Evolutionary conservation across 768 basidiomycete species (phyloP), one percentile per base, ranked within the genome.

Genomic region (Pleurotus pulmonarius): DNA sequence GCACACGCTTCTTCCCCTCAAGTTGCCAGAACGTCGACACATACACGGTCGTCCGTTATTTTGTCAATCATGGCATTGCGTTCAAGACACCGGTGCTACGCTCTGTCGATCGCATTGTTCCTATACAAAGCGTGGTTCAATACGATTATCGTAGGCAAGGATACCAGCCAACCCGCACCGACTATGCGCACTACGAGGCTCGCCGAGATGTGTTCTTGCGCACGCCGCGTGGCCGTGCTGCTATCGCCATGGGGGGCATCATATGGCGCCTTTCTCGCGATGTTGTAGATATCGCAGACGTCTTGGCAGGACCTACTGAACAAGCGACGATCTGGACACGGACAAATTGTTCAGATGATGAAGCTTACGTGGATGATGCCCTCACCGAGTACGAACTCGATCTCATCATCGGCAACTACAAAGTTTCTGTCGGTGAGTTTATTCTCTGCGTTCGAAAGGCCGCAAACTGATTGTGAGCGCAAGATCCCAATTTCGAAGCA

Each of bases 231-330:
- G 67, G 69, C 12, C 62, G 67, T 34, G 67, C 63, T 15, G 65
- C 68, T 6, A 26, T 67, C 29, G 38, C 67, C 43, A 46, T 56
- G 6, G 68, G 68, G 20, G 67, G 68, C n/a, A 55, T 68, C 22
- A 39, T 69, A 13, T 52, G 56, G n/a, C 64, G 65, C 34, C 49
- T 69, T 43, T 65, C 67, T 8, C 51, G 39, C 11, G 49, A 61
- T 24, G 46, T 47, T 37, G 47, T 62, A 4, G 25, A 43, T 5
- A 29, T 26, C n/a, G 58, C 60, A 7, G 18, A 54, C 9, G 61
- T 65, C 2, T 46, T 58, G 13, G 38, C 53, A 39, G 66, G 65
- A 4, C 68, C 66, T 15, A 63, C 62, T n/a, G 48, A 41, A 20
- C 11, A 37, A 22, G 56, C 43, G 38, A 57, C 9, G 13, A 57